Evolutionary conservation across 1,284 basidiomycete genomes (phyloP).

Genomic region (Trichosporon sp.): DNA sequence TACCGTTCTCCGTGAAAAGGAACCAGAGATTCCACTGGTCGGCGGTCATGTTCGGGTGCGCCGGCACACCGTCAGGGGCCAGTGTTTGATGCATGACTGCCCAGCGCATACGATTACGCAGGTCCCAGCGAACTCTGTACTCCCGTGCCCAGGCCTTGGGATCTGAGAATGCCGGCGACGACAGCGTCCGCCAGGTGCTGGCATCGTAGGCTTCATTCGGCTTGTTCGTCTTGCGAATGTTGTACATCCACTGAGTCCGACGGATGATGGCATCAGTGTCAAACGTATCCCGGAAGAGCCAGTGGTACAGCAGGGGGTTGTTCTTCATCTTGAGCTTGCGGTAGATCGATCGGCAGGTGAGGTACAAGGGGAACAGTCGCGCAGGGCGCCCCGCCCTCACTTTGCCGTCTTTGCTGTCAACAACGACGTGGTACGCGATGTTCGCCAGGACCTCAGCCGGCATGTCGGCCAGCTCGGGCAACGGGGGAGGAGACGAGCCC

Average conservation of each 20-base stretch:
- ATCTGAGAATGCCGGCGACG: constrained; percentile 24
- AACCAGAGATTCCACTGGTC: constrained; percentile 52
- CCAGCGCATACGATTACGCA: constrained; percentile 37
- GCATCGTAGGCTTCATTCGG: neutral
- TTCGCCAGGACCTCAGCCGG: constrained; percentile 28
- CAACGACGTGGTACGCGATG: constrained; percentile 34
- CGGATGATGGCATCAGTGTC: constrained; percentile 41
- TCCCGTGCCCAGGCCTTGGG: constrained; percentile 43
- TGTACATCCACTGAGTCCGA: constrained; percentile 41
- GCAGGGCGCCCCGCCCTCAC: constrained; percentile 25
- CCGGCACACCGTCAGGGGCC: constrained; percentile 30
- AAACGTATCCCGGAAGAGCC: constrained; percentile 48
- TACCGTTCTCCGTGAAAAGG: constrained; percentile 51
- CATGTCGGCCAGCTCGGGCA: constrained; percentile 18
- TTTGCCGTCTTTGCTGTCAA: constrained; percentile 18
- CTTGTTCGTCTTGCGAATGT: constrained; percentile 1
- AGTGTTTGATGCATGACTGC: constrained; percentile 32
- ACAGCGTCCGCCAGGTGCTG: neutral
- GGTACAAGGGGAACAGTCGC: constrained; percentile 34
- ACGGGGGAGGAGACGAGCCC: neutral
- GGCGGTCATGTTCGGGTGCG: constrained; percentile 27
- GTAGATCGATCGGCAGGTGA: constrained; percentile 37
- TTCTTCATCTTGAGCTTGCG: constrained; percentile 38
- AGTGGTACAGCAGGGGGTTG: constrained; percentile 49
- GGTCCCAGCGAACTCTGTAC: constrained; percentile 40